phyloP scores from a whole-genome alignment of 2,329 filamentous ascomycete genomes.

The Exophiala sideris region DNA sequence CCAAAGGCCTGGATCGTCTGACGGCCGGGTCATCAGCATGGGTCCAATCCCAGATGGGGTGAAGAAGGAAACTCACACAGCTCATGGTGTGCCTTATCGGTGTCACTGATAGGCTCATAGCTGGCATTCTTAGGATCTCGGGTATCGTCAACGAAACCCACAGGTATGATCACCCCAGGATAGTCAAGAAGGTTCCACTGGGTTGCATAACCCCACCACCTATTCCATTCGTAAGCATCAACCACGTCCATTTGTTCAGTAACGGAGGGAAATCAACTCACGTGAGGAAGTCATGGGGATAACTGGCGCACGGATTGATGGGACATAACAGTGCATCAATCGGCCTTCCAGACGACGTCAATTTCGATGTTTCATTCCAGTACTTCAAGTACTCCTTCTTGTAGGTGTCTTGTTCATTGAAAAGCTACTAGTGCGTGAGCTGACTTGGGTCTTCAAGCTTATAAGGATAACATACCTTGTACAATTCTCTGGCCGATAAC shows the following conservation, averaged over 20 bases:
- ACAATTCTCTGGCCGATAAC: neutral
- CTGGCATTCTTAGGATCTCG: conserved; percentile 35
- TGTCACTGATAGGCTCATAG: conserved; percentile 17
- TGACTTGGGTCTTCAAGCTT: neutral
- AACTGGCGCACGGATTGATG: conserved; percentile 26
- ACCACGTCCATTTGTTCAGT: neutral
- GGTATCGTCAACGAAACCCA: conserved; percentile 41
- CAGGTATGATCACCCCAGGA: conserved; percentile 60
- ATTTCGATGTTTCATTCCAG: neutral
- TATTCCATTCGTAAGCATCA: conserved; percentile 47
- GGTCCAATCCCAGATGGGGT: neutral
- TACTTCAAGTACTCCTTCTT: neutral
- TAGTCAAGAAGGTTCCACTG: conserved; percentile 70
- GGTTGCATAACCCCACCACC: conserved; percentile 62
- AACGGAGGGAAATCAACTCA: neutral
- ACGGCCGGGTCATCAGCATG: neutral
- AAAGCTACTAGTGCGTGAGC: neutral
- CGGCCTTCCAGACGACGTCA: conserved; percentile 29
- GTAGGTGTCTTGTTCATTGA: neutral
- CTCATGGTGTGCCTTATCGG: conserved; percentile 47
- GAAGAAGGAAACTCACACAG: conserved; percentile 31
- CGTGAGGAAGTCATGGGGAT: conserved; percentile 49
- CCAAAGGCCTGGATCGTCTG: conserved; percentile 40
- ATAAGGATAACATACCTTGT: neutral
- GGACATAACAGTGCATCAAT: conserved; percentile 10